Evolutionary conservation across 345 rosid species (phyloP).

Genomic region (Sapria himalayana): DNA sequence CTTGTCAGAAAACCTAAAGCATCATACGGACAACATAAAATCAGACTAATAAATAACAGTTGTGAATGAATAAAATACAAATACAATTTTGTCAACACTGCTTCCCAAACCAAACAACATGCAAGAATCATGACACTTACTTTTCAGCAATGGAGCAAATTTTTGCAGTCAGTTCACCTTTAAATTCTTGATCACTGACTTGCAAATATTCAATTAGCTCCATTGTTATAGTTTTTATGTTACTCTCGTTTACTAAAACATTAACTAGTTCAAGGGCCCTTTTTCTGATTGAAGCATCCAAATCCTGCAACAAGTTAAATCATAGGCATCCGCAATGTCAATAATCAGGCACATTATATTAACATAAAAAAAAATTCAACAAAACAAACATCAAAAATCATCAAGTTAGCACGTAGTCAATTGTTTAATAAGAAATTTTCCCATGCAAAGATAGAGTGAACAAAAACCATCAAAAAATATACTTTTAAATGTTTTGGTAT

Average conservation of each 20-base stretch:
- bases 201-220: constrained; percentile 91
- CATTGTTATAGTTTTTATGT: constrained; percentile 75
- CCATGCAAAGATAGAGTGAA: too few relatives aligned
- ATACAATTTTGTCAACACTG: too few relatives aligned
- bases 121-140: too few relatives aligned
- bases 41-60: too few relatives aligned
- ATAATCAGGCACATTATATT: constrained; percentile 3
- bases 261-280: constrained; percentile 87
- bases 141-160: constrained; percentile 90
- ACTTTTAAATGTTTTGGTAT: too few relatives aligned
- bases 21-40: constrained; percentile 11
- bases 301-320: constrained; percentile 44
- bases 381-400: background rate
- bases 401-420: too few relatives aligned
- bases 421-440: too few relatives aligned
- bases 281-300: constrained; percentile 95
- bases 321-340: constrained; percentile 7
- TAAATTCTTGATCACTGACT: constrained; percentile 89
- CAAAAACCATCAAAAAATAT: too few relatives aligned
- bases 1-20: constrained; percentile 82
- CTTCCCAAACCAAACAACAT: too few relatives aligned
- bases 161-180: constrained; percentile 94
- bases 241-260: constrained; percentile 69
- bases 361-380: constrained; percentile 2
- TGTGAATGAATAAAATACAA: too few relatives aligned